A percentile compares a stretch with the other conserved stretches of the same genome.
phyloP scores from a whole-genome alignment of 2,329 filamentous ascomycete genomes.

The Diaporthe australafricana region DNA sequence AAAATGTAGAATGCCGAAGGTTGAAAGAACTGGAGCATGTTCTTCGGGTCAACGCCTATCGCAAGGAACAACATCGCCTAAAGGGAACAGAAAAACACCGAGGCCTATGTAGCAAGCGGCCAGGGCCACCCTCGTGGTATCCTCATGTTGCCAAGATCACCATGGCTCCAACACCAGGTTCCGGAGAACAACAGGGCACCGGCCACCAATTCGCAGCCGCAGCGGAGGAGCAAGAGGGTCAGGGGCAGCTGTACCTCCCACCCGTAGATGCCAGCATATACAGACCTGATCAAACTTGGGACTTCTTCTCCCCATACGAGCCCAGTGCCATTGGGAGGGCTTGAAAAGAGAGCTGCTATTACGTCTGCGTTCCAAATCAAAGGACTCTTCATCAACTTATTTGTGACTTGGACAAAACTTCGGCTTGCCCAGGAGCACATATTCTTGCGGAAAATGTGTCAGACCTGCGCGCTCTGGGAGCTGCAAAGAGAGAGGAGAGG shows the following conservation, averaged over 20 bases:
- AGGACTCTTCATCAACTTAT: neutral
- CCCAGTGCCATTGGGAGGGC: neutral
- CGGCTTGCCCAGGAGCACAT: neutral
- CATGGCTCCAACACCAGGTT: neutral
- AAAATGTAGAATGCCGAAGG: neutral
- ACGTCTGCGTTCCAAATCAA: neutral
- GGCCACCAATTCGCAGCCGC: neutral
- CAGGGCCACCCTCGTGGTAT: neutral
- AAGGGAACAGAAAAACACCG: neutral
- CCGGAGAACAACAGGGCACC: fast-evolving
- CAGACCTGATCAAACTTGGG: neutral
- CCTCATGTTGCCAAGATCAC: neutral
- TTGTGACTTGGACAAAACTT: neutral
- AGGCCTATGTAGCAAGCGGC: neutral
- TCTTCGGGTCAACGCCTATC: neutral
- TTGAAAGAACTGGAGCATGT: neutral
- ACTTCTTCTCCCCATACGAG: neutral
- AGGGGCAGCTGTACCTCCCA: neutral
- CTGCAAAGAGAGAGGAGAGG: neutral
- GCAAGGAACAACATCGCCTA: neutral
- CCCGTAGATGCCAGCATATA: neutral
- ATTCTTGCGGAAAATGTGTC: neutral
- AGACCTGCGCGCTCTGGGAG: neutral
- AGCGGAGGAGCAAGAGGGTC: neutral
- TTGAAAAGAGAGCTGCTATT: neutral